Percentiles rank a stretch among this genome's conserved stretches.
These are phyloP conservation scores for Zostera marina DNA, from an alignment of 116 monocot species.

Conservation along the genomic window DNA sequence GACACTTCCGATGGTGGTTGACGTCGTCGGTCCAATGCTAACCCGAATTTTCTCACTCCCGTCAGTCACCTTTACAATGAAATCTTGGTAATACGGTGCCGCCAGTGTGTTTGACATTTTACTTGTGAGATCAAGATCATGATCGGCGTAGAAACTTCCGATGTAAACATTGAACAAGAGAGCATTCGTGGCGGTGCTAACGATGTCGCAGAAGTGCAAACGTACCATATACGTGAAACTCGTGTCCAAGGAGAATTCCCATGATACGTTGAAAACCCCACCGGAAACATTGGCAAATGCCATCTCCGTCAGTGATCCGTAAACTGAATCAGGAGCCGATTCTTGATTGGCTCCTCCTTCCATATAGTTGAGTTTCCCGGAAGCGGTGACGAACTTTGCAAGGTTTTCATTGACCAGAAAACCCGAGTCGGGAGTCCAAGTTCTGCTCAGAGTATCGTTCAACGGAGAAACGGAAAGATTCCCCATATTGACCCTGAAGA, in stretches of 20 bases:
- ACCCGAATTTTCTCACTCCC: constrained; percentile 19
- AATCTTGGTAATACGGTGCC: constrained; percentile 27
- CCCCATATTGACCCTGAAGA: constrained; percentile 61
- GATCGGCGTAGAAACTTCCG: constrained; percentile 6
- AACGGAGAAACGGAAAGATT: constrained; percentile 20
- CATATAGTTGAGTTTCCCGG: constrained; percentile 13
- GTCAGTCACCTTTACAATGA: constrained; percentile 15
- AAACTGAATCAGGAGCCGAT: constrained; percentile 40
- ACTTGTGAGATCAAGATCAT: constrained; percentile 24
- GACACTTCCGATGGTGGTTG: neutral
- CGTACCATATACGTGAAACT: constrained; percentile 21
- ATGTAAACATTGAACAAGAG: constrained; percentile 46
- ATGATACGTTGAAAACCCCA: constrained; percentile 5
- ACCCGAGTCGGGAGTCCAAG: constrained; percentile 33
- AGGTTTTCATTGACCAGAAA: constrained; percentile 21
- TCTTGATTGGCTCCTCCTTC: constrained; percentile 29
- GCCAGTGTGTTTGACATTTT: constrained; percentile 9
- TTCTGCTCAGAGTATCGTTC: constrained; percentile 48
- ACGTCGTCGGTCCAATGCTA: constrained; percentile 33
- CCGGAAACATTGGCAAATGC: constrained; percentile 1
- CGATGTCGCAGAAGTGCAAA: constrained; percentile 42
- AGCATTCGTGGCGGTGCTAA: constrained; percentile 11
- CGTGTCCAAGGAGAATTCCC: constrained; percentile 7
- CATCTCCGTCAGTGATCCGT: constrained; percentile 29
- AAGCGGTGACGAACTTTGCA: constrained; percentile 3